These are phyloP conservation scores for Hypoxylon fragiforme DNA, from an alignment of 495 filamentous ascomycete species.

Conservation along the genomic window DNA sequence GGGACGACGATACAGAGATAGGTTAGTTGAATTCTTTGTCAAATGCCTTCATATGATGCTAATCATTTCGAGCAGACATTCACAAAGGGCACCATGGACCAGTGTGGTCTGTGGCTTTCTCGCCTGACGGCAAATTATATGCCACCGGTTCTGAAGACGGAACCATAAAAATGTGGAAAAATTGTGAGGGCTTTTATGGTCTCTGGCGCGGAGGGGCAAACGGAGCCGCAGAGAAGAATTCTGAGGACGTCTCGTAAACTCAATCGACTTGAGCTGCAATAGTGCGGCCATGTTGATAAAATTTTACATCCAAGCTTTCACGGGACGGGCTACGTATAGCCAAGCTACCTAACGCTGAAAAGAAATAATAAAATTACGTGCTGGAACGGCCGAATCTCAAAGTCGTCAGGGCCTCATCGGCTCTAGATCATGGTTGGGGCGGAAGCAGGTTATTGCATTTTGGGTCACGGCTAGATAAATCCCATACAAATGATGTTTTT, in stretches of 20 bases:
- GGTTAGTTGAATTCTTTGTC: constrained; percentile 50
- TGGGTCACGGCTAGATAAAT: constrained; percentile 8
- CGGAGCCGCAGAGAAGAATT: constrained; percentile 24
- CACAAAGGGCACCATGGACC: constrained; percentile 98
- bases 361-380: background rate
- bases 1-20: constrained; percentile 76
- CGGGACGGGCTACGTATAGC: background rate
- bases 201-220: constrained; percentile 50
- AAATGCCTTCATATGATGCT: background rate
- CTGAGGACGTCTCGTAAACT: constrained; percentile 27
- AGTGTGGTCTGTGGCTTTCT: constrained; percentile 93
- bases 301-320: constrained; percentile 3
- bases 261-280: constrained; percentile 5
- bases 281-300: constrained; percentile 1
- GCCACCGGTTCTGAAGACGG: constrained; percentile 96
- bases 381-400: too few relatives aligned
- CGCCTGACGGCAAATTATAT: constrained; percentile 92
- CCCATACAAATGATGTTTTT: too few relatives aligned
- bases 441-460: background rate
- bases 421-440: background rate
- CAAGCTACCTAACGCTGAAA: background rate
- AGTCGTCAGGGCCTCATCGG: too few relatives aligned
- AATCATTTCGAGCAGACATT: constrained; percentile 57
- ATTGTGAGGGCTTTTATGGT: constrained; percentile 59
- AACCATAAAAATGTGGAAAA: constrained; percentile 87